Evolutionary conservation across 2,329 filamentous ascomycete genomes (phyloP).

Genomic region (Fusarium goolgardi): DNA sequence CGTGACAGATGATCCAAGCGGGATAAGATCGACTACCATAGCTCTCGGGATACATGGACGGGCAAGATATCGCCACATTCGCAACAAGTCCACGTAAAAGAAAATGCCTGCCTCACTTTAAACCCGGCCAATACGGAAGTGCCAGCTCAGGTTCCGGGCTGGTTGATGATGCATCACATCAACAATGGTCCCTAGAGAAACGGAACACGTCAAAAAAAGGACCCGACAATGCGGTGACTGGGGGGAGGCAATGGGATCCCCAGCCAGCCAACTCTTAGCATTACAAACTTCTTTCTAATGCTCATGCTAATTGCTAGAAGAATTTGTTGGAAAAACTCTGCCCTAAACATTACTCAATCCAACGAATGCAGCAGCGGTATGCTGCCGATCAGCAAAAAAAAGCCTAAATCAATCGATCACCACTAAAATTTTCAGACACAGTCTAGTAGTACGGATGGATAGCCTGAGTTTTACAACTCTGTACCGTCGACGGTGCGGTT

Average conservation of each 20-base stretch:
- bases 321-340: constrained; percentile 6
- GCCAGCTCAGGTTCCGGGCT: constrained; percentile 35
- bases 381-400: constrained; percentile 25
- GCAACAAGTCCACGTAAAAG: constrained; percentile 31
- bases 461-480: constrained; percentile 17
- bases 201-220: constrained; percentile 33
- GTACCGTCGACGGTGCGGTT: constrained; percentile 29
- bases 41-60: constrained; percentile 28
- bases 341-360: constrained; percentile 8
- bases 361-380: neutral
- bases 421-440: constrained; percentile 13
- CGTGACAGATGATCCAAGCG: constrained; percentile 35
- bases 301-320: neutral
- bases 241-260: constrained; percentile 8
- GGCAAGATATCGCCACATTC: constrained; percentile 43
- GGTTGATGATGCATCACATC: constrained; percentile 28
- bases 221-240: constrained; percentile 27
- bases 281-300: constrained; percentile 11
- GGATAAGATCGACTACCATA: constrained; percentile 42
- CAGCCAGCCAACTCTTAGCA: constrained; percentile 6
- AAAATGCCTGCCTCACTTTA: constrained; percentile 16
- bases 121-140: constrained; percentile 30
- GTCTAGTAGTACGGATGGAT: neutral
- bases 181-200: constrained; percentile 22
- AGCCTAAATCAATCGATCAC: constrained; percentile 20